phyloP scores from a whole-genome alignment of 2,329 filamentous ascomycete genomes.

The Neofusicoccum parvum region DNA sequence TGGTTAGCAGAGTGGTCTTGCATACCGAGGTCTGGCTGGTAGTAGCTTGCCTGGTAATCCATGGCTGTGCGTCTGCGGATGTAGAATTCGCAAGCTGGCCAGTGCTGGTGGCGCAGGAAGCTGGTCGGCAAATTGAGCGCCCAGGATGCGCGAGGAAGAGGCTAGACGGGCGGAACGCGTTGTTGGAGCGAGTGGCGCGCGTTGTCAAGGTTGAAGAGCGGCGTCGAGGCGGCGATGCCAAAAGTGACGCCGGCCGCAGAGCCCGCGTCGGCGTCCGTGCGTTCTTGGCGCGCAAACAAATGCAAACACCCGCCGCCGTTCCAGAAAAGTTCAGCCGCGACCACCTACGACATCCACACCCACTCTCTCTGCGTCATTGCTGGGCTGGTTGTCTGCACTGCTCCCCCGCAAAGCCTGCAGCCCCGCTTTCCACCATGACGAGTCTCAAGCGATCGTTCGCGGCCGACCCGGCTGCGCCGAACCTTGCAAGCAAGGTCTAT shows the following conservation, averaged over 20 bases:
- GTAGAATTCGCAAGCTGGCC: neutral
- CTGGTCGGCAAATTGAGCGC: neutral
- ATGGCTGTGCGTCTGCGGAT: neutral
- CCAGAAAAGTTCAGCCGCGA: constrained; percentile 18
- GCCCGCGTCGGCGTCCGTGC: neutral
- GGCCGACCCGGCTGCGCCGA: constrained; percentile 62
- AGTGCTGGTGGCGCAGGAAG: neutral
- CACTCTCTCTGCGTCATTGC: neutral
- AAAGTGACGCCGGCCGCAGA: constrained; percentile 15
- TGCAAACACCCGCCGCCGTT: constrained; percentile 15
- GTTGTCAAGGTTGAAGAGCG: neutral
- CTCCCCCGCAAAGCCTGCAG: neutral
- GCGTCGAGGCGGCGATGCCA: neutral
- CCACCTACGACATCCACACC: constrained; percentile 1
- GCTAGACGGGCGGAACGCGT: neutral
- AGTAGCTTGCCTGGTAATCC: constrained; percentile 22
- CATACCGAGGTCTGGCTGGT: neutral
- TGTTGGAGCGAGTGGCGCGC: neutral
- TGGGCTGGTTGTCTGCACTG: neutral
- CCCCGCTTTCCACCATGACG: constrained; percentile 49
- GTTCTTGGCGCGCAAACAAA: constrained; percentile 12
- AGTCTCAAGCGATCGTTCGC: constrained; percentile 62
- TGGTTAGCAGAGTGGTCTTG: constrained; percentile 17
- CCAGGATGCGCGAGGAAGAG: neutral
- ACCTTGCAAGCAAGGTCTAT: constrained; percentile 93